These are phyloP conservation scores for Spathaspora sp. DNA, from an alignment of 805 yeast genomes.

Conservation along the genomic window DNA sequence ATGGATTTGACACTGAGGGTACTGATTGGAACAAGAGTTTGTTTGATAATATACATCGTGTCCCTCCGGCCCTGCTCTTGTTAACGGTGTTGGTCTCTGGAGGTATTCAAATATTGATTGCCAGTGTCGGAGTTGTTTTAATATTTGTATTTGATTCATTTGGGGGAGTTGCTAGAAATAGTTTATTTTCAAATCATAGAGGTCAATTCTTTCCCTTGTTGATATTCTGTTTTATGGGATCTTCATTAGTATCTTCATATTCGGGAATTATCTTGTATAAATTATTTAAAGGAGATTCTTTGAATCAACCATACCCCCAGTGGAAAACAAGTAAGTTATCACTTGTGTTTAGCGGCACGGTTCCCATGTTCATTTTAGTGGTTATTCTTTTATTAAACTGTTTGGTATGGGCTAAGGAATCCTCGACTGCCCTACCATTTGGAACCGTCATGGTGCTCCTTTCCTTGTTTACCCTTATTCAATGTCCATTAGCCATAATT, in stretches of 20 bases:
- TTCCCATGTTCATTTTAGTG: constrained; percentile 47
- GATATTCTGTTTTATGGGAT: constrained; percentile 54
- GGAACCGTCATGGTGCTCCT: constrained; percentile 64
- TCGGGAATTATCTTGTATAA: constrained; percentile 63
- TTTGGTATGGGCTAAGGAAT: constrained; percentile 72
- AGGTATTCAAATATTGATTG: constrained; percentile 71
- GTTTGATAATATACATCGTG: constrained; percentile 48
- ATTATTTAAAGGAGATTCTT: constrained; percentile 42
- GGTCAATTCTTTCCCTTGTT: constrained; percentile 66
- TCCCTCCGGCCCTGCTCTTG: constrained; percentile 46
- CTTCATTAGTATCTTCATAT: constrained; percentile 75
- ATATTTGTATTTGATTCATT: constrained; percentile 42
- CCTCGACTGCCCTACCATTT: constrained; percentile 75
- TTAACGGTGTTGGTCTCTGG: constrained; percentile 62
- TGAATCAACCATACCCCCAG: constrained; percentile 19
- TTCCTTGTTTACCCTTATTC: constrained; percentile 58
- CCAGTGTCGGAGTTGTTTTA: constrained; percentile 57
- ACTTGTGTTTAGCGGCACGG: constrained; percentile 30
- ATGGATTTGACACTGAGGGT: constrained; percentile 3
- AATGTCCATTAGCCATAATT: constrained; percentile 67
- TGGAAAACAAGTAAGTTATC: constrained; percentile 16
- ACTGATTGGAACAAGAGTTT: constrained; percentile 48
- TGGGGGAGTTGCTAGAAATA: constrained; percentile 42
- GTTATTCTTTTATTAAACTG: constrained; percentile 56
- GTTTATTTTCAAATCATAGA: constrained; percentile 61